A percentile compares a stretch with the other conserved stretches of the same genome.
phyloP scores from a whole-genome alignment of 352 stramenopile genomes.

The Phytophthora gonapodyides region DNA sequence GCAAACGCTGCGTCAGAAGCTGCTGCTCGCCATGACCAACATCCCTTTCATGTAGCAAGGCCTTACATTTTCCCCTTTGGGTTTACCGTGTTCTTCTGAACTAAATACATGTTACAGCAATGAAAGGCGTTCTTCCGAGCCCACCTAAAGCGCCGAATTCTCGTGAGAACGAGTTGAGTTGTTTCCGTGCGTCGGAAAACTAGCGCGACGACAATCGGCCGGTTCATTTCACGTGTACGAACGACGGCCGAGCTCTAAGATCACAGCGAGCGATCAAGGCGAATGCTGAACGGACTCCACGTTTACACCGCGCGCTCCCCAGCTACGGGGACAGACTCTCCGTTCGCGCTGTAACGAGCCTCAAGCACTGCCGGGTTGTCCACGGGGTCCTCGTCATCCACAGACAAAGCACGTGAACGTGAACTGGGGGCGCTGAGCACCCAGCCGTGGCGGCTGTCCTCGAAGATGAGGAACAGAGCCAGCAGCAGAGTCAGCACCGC shows the following conservation, averaged over 20 bases:
- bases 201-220: constrained; percentile 17
- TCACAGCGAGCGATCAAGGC: constrained; percentile 11
- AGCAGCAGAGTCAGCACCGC: constrained; percentile 69
- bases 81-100: constrained; percentile 36
- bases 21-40: constrained; percentile 62
- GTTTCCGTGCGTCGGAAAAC: constrained; percentile 20
- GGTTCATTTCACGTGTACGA: constrained; percentile 24
- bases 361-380: constrained; percentile 46
- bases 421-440: constrained; percentile 60
- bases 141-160: constrained; percentile 9
- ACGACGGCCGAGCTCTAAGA: constrained; percentile 19
- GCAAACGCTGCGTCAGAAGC: constrained; percentile 55
- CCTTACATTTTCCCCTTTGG: constrained; percentile 26
- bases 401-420: constrained; percentile 56
- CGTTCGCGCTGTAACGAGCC: constrained; percentile 31
- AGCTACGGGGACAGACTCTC: constrained; percentile 21
- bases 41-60: constrained; percentile 28
- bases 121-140: constrained; percentile 10
- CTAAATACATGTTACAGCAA: constrained; percentile 57
- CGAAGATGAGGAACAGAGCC: constrained; percentile 63
- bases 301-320: constrained; percentile 14
- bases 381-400: constrained; percentile 66
- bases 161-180: constrained; percentile 19
- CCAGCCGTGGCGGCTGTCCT: constrained; percentile 63
- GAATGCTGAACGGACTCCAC: neutral